Base-by-base conservation (phyloP, 805 yeast genomes). In the Geotrichum ghanense region DNA sequence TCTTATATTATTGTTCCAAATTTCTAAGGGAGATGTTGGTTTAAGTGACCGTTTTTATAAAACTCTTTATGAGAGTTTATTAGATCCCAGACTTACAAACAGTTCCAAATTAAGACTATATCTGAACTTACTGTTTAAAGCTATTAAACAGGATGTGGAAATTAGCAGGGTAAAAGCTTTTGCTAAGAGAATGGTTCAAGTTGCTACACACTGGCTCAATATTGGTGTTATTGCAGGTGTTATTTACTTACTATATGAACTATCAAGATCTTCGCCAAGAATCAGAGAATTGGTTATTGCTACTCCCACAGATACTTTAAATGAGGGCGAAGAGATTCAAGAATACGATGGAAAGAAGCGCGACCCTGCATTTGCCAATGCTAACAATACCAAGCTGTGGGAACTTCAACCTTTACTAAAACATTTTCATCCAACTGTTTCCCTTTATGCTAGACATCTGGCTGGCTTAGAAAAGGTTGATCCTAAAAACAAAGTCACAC, bases 81-180 rank as follows among this genome's bases (percentile, higher is more conserved):
- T 88, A 53, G 97, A 92, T 62, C 79, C 83, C 31, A 76, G 97
- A 60, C 70, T 92, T 51, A 76, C 82, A 16, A 71, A 72, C n/a
- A 83, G 97, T 0, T 85, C 97, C 1, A 92, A 92, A 62, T 95
- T 90, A 65, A 87, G 95, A 55, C 82, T 92, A 49, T 92, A 88
- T 63, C 70, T 92, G 67, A 89, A 90, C 61, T 70, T 92, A 57
- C 68, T 92, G 44, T 88, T 78, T 73, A 87, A 84, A 62, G 77
- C 97, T 0, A 68, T 92, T 65, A 84, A 83, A 60, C 72, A 73
- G 48, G 97, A 89, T 58, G 55, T 66, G 5, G 69, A 74, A 45
- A 61, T 63, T 21, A 70, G 75, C 14, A 73, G 97, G 56, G 83
- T 87, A 4, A 68, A 81, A 60, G 95, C 98, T 0, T 90, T 92